Percentiles rank a stretch among this genome's conserved stretches.
Conservation (phyloP, 768 basidiomycete species). For the Mycena sanguinolenta region DNA sequence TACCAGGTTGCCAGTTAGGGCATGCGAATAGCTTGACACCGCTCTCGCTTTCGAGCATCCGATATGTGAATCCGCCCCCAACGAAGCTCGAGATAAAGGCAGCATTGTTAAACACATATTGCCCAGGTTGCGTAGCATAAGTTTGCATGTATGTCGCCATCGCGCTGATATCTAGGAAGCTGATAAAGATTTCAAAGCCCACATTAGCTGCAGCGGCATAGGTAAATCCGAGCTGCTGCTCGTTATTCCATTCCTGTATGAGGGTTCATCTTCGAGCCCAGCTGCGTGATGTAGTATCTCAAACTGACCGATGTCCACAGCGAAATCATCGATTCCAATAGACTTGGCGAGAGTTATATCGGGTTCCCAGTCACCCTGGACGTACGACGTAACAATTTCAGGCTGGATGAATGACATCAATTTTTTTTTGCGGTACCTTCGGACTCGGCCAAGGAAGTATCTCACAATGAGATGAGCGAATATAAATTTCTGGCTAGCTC, state of each 20-base stretch:
- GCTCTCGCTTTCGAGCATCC: conserved; percentile 2
- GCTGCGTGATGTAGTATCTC: not conserved
- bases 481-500: not conserved
- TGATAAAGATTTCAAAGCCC: conserved; percentile 3
- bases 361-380: conserved; percentile 3
- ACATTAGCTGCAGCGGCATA: not conserved
- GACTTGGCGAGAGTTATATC: conserved; percentile 4
- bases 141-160: conserved; percentile 8
- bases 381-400: not conserved
- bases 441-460: not conserved
- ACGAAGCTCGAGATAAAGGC: conserved; percentile 3
- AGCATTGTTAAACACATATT: not conserved
- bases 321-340: not conserved
- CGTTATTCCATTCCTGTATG: not conserved
- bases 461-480: conserved; percentile 6
- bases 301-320: not conserved
- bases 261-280: not conserved
- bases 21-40: not conserved
- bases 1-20: conserved; percentile 4
- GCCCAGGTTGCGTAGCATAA: not conserved
- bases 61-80: not conserved
- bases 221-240: not conserved
- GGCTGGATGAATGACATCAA: not conserved
- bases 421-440: too few relatives aligned
- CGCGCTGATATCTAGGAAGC: not conserved